These are phyloP conservation scores for Aspergillus intermedius DNA, from an alignment of 2,329 filamentous ascomycete species.

Conservation along the genomic window DNA sequence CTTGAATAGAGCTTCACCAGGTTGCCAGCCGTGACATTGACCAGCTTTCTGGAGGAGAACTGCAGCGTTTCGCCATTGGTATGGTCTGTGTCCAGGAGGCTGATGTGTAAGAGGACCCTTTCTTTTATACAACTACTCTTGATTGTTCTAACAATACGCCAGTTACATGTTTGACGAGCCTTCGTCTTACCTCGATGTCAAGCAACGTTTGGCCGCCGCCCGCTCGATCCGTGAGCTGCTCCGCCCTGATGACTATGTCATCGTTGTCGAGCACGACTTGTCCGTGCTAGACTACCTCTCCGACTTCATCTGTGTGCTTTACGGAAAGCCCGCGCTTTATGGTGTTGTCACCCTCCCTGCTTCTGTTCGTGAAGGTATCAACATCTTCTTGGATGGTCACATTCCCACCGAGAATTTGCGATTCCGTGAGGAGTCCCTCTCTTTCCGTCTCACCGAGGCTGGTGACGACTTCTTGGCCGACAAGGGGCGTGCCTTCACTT, in stretches of 20 bases:
- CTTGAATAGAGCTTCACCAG: constrained; percentile 65
- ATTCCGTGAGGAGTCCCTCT: constrained; percentile 93
- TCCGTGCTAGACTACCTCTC: constrained; percentile 97
- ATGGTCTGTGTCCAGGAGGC: constrained; percentile 93
- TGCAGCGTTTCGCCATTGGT: constrained; percentile 96
- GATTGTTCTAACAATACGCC: constrained; percentile 10
- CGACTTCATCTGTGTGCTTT: constrained; percentile 95
- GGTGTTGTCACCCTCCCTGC: constrained; percentile 94
- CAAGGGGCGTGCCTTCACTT: constrained; percentile 75
- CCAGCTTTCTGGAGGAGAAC: constrained; percentile 89
- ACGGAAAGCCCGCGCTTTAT: constrained; percentile 90
- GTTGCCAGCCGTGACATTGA: constrained; percentile 88
- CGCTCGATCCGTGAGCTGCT: constrained; percentile 88
- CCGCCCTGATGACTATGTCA: constrained; percentile 86
- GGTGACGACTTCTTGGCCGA: constrained; percentile 82
- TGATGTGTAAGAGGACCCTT: constrained; percentile 60
- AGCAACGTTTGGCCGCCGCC: constrained; percentile 91
- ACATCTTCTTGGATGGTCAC: constrained; percentile 97
- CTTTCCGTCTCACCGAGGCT: constrained; percentile 87
- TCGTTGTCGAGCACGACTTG: constrained; percentile 98
- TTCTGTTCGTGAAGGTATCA: constrained; percentile 97
- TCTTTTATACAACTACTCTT: neutral
- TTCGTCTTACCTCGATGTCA: constrained; percentile 97
- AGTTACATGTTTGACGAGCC: constrained; percentile 99
- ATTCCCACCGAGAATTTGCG: constrained; percentile 97